A percentile compares a stretch with the other conserved stretches of the same genome.
Evolutionary conservation across 2,329 filamentous ascomycete genomes (phyloP).

Genomic region (Samsoniella hepiali): DNA sequence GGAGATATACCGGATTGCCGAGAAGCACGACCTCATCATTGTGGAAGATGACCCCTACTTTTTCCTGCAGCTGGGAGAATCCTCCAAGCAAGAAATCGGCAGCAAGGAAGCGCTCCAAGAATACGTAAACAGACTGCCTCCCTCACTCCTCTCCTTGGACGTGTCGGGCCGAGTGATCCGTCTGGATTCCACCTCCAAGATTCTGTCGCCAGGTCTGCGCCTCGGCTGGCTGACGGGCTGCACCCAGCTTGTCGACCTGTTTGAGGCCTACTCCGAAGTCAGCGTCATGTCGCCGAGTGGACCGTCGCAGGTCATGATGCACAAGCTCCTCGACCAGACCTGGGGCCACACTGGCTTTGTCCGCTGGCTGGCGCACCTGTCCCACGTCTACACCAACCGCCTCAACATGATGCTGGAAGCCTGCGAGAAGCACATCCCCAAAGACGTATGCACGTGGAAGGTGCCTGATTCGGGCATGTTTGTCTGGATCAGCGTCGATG

Average conservation of each 20-base stretch:
- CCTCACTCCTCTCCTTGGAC: constrained; percentile 35
- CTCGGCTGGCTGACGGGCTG: constrained; percentile 81
- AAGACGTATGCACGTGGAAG: constrained; percentile 68
- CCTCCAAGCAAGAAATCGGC: constrained; percentile 20
- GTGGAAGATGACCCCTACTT: constrained; percentile 88
- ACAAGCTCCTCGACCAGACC: constrained; percentile 79
- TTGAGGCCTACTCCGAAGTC: constrained; percentile 70
- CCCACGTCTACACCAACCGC: constrained; percentile 69
- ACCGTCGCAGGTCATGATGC: constrained; percentile 72
- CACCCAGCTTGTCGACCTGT: constrained; percentile 73
- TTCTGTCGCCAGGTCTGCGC: constrained; percentile 72
- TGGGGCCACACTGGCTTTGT: constrained; percentile 90
- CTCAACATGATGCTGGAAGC: constrained; percentile 69
- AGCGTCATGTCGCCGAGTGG: constrained; percentile 76
- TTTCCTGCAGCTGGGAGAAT: constrained; percentile 64
- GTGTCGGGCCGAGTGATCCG: constrained; percentile 69
- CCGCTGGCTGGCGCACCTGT: constrained; percentile 75
- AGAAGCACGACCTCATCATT: constrained; percentile 76
- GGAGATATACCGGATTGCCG: constrained; percentile 68
- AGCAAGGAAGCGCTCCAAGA: constrained; percentile 13
- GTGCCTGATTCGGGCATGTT: constrained; percentile 84
- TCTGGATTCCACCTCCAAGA: constrained; percentile 85
- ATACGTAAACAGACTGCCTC: constrained; percentile 18
- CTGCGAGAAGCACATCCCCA: constrained; percentile 69
- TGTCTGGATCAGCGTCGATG: constrained; percentile 67